A percentile compares a stretch with the other conserved stretches of the same genome.
These are phyloP conservation scores for Apiotrichum brassicae DNA, from an alignment of 1,284 basidiomycete species.

Conservation along the genomic window DNA sequence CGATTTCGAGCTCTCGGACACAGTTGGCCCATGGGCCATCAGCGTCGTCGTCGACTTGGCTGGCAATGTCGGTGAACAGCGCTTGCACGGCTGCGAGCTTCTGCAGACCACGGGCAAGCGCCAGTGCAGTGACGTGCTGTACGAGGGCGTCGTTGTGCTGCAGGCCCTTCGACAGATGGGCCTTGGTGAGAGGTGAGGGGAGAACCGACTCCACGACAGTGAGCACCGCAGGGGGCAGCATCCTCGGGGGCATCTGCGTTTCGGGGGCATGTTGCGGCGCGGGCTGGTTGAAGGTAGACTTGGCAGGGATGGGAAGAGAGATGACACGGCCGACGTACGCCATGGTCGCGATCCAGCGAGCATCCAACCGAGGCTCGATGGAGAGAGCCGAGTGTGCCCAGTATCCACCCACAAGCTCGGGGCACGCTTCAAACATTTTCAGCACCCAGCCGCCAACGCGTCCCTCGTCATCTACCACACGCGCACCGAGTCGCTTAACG, in stretches of 20 bases:
- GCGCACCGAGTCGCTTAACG: conserved; percentile 57
- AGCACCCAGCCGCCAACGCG: conserved; percentile 71
- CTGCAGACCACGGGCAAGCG: conserved; percentile 62
- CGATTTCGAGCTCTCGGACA: conserved; percentile 61
- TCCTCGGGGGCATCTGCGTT: conserved; percentile 51
- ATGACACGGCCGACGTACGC: conserved; percentile 71
- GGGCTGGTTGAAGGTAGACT: conserved; percentile 53
- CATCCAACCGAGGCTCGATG: conserved; percentile 77
- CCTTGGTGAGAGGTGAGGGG: conserved; percentile 63
- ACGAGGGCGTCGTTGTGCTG: conserved; percentile 65
- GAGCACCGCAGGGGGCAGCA: conserved; percentile 64
- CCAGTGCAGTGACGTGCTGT: conserved; percentile 71
- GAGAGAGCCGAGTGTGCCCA: conserved; percentile 68
- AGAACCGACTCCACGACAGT: conserved; percentile 67
- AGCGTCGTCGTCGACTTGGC: conserved; percentile 51
- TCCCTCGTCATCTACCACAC: conserved; percentile 75
- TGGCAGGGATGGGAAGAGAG: conserved; percentile 62
- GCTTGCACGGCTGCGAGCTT: conserved; percentile 60
- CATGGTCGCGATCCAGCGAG: conserved; percentile 83
- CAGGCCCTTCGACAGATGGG: conserved; percentile 70
- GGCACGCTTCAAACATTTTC: conserved; percentile 70
- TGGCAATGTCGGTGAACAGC: conserved; percentile 53
- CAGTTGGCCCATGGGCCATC: conserved; percentile 65
- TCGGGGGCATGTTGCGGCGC: conserved; percentile 22
- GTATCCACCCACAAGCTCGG: conserved; percentile 76